Evolutionary conservation across 2,329 filamentous ascomycete species (phyloP).

Genomic region (Hypoxylon sp.): DNA sequence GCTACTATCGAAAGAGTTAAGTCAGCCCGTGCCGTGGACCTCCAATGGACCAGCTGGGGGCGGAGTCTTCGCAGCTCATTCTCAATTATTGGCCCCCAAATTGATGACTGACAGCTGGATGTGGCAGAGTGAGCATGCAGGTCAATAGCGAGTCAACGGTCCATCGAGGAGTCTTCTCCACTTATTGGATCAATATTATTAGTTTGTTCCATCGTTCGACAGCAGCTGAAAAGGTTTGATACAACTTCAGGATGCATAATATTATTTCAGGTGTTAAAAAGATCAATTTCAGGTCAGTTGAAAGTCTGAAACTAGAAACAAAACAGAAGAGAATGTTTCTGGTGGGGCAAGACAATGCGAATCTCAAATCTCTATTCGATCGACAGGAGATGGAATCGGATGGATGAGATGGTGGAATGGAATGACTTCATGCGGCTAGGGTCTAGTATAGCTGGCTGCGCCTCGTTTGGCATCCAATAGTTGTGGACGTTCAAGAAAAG

Average conservation of each 20-base stretch:
- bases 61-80: constrained; percentile 23
- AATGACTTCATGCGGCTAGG: constrained; percentile 30
- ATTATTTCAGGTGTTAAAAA: constrained; percentile 11
- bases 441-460: constrained; percentile 28
- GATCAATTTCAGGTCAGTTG: constrained; percentile 8
- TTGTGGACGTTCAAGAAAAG: constrained; percentile 4
- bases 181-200: constrained; percentile 31
- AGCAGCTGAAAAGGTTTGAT: constrained; percentile 38
- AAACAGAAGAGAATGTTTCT: constrained; percentile 8
- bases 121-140: constrained; percentile 35
- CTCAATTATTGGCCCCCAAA: constrained; percentile 38
- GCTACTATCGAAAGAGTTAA: constrained; percentile 36
- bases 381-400: constrained; percentile 24
- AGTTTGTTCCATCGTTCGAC: constrained; percentile 13
- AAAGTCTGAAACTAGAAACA: background rate
- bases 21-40: constrained; percentile 35
- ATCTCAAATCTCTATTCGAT: constrained; percentile 25
- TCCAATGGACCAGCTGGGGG: constrained; percentile 17
- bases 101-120: constrained; percentile 44
- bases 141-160: constrained; percentile 20
- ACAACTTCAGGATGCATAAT: constrained; percentile 31
- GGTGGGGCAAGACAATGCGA: constrained; percentile 22
- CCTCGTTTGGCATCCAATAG: constrained; percentile 30
- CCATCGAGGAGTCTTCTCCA: constrained; percentile 27
- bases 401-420: constrained; percentile 31